Percentiles rank a stretch among this genome's conserved stretches.
Conservation (phyloP, 1,139 yeast genomes). For the Candida mesenterica region DNA sequence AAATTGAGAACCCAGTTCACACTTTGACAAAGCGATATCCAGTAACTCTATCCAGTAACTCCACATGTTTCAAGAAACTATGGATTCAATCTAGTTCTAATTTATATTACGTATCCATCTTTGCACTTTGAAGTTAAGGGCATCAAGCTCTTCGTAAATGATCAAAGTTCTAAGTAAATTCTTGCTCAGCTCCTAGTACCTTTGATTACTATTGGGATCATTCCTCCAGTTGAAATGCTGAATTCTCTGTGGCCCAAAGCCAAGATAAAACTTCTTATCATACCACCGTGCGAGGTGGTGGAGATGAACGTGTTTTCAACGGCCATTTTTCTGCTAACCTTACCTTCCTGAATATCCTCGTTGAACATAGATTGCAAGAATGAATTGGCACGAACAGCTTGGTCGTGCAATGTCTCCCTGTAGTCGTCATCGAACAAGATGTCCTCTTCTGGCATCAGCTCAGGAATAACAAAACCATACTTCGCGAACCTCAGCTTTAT, state of each 20-base stretch:
- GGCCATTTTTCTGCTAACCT: conserved; percentile 16
- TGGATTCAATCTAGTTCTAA: too few species aligned
- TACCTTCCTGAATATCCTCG: conserved; percentile 17
- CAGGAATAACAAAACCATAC: conserved; percentile 30
- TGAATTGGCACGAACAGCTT: conserved; percentile 19
- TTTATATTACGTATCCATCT: too few species aligned
- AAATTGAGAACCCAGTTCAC: too few species aligned
- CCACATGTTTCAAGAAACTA: too few species aligned
- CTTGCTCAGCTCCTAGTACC: too few species aligned
- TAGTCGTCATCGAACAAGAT: conserved; percentile 13
- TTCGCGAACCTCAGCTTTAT: conserved; percentile 35
- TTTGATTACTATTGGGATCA: conserved; percentile 26
- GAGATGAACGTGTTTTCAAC: conserved; percentile 17
- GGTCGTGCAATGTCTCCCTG: conserved; percentile 22
- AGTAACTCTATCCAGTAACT: too few species aligned
- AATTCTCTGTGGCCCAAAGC: conserved; percentile 24
- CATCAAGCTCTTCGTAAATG: too few species aligned
- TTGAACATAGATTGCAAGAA: conserved; percentile 22
- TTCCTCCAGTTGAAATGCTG: conserved; percentile 33
- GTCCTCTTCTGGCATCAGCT: conserved; percentile 21
- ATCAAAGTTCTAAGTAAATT: too few species aligned
- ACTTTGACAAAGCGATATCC: too few species aligned
- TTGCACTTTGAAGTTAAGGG: too few species aligned
- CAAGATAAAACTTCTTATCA: conserved; percentile 21
- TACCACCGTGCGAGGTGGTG: conserved; percentile 29